Percentiles rank a stretch among this genome's conserved stretches.
phyloP scores from a whole-genome alignment of 306 rosid species.

The Rosa persica region DNA sequence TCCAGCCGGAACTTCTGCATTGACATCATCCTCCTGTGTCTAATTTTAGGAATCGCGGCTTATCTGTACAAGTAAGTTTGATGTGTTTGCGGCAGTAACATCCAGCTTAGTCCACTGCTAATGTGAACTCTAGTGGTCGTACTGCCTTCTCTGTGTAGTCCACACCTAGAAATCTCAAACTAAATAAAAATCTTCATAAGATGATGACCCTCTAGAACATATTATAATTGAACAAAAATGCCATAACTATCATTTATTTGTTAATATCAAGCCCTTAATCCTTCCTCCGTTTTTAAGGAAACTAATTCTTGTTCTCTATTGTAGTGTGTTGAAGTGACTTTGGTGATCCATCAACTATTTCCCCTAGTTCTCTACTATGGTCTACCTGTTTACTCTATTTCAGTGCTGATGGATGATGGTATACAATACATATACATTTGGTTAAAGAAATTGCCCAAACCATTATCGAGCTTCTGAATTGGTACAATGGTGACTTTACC shows the following conservation, averaged over 20 bases:
- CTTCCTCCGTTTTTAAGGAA: background rate
- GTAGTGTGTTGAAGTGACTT: constrained; percentile 37
- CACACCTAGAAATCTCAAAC: background rate
- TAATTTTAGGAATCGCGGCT: constrained; percentile 43
- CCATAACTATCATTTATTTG: background rate
- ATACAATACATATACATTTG: background rate
- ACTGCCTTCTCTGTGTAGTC: background rate
- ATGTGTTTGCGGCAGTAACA: constrained; percentile 3
- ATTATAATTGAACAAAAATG: background rate
- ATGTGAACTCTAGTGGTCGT: background rate
- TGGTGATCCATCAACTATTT: background rate
- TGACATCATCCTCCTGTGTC: constrained; percentile 33
- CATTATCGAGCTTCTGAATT: background rate
- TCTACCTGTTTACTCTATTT: background rate
- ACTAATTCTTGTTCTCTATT: background rate
- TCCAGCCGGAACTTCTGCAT: constrained; percentile 47
- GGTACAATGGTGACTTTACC: background rate
- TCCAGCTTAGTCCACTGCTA: background rate
- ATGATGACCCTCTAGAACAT: background rate
- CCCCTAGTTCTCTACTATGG: background rate
- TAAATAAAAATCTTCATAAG: background rate
- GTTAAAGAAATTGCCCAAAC: background rate
- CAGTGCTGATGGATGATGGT: background rate
- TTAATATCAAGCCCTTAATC: background rate
- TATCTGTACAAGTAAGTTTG: constrained; percentile 44